Evolutionary conservation across 176 grass and related monocot genomes (phyloP).

Genomic region (Pontederia paniculata): DNA sequence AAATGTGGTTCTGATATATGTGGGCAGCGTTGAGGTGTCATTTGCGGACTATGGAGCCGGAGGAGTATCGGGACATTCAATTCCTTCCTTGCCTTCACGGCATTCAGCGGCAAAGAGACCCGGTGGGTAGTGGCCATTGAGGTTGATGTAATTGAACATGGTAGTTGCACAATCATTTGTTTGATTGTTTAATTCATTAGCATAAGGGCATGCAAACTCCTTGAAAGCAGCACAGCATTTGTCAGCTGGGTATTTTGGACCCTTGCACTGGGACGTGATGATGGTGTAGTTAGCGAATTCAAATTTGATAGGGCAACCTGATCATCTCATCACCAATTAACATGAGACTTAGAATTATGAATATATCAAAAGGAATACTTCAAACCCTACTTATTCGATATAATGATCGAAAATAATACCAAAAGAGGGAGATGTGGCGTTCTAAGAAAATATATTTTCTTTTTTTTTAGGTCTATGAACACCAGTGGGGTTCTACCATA

Average conservation of each 20-base stretch:
- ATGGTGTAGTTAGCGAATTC: constrained; percentile 1
- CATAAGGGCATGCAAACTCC: constrained; percentile 9
- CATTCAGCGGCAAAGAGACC: constrained; percentile 1
- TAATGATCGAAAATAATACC: too few species aligned
- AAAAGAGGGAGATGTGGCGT: too few species aligned
- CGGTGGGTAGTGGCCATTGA: constrained; percentile 1
- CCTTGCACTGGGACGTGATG: constrained; percentile 11
- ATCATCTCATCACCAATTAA: too few species aligned
- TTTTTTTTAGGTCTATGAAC: too few species aligned
- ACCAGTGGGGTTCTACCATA: too few species aligned
- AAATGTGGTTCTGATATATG: not conserved
- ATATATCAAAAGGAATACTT: too few species aligned
- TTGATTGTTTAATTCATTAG: not conserved
- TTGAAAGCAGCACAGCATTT: constrained; percentile 1
- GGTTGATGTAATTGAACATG: constrained; percentile 15
- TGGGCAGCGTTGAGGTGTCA: not conserved
- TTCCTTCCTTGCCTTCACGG: constrained; percentile 3
- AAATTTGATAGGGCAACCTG: constrained; percentile 8
- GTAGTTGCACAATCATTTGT: not conserved
- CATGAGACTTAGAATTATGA: too few species aligned
- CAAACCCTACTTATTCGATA: too few species aligned
- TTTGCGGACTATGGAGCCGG: not conserved
- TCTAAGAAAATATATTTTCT: too few species aligned
- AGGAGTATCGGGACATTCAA: not conserved
- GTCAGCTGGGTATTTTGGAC: not conserved